phyloP scores from a whole-genome alignment of 176 grass and related monocot species.

The Bonia amplexicaulis region DNA sequence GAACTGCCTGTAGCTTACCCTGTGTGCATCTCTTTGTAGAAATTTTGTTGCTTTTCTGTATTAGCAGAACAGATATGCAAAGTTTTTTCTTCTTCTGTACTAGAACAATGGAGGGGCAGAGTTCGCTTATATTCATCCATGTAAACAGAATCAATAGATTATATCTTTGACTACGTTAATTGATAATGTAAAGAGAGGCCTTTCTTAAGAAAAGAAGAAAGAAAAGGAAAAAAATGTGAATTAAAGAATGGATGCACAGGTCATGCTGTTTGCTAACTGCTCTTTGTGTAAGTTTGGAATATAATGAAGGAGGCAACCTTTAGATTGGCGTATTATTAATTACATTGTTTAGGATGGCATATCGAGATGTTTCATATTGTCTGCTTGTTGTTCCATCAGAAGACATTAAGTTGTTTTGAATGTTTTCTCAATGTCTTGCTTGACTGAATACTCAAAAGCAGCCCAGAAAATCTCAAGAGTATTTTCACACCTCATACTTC shows the following conservation, averaged over 20 bases:
- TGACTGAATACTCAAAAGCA: background rate
- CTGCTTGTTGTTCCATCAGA: background rate
- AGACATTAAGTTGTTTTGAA: background rate
- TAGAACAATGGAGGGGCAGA: background rate
- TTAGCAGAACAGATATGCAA: background rate
- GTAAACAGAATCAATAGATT: background rate
- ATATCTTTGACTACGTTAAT: background rate
- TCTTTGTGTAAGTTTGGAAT: background rate
- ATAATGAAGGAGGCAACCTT: too few species aligned
- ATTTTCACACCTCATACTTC: background rate
- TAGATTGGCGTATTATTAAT: too few species aligned
- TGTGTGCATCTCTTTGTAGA: background rate
- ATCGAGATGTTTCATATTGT: background rate
- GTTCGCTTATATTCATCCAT: background rate
- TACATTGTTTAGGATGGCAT: too few species aligned
- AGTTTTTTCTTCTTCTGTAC: background rate
- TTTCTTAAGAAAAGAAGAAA: background rate
- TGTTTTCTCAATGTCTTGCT: background rate
- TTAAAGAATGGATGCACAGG: background rate
- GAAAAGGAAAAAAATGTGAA: background rate
- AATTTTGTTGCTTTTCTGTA: slow-evolving; percentile 11
- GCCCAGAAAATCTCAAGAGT: background rate
- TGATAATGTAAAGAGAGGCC: background rate
- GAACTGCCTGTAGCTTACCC: slow-evolving; percentile 8
- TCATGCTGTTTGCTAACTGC: background rate